These are phyloP conservation scores for Candolleomyces efflorescens DNA, from an alignment of 768 basidiomycete species.

Conservation along the genomic window DNA sequence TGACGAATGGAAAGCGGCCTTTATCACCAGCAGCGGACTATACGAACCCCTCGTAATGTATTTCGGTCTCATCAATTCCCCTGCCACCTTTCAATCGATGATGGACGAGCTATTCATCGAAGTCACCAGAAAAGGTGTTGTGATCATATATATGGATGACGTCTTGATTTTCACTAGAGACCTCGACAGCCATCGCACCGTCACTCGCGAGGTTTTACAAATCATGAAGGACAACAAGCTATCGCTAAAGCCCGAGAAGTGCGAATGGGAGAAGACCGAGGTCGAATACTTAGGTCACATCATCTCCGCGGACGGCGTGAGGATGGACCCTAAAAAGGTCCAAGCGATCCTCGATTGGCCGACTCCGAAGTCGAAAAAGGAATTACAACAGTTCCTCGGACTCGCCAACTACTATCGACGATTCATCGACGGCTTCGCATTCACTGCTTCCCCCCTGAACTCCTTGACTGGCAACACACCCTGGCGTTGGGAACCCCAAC, in stretches of 20 bases:
- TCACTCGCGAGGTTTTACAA: neutral
- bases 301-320: constrained; percentile 14
- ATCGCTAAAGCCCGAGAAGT: constrained; percentile 18
- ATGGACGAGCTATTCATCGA: constrained; percentile 2
- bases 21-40: neutral
- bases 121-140: neutral
- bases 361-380: neutral
- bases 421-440: constrained; percentile 5
- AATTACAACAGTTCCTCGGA: constrained; percentile 6
- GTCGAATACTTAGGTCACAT: constrained; percentile 24
- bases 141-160: constrained; percentile 38
- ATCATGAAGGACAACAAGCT: constrained; percentile 11
- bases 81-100: constrained; percentile 9
- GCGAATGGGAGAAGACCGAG: constrained; percentile 13
- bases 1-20: constrained; percentile 7
- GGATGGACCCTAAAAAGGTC: constrained; percentile 31
- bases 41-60: constrained; percentile 8
- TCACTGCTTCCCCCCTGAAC: too few species aligned
- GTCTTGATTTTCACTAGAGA: constrained; percentile 11
- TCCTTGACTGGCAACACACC: constrained; percentile 14
- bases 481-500: constrained; percentile 19
- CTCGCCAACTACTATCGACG: constrained; percentile 10
- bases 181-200: neutral
- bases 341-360: constrained; percentile 2
- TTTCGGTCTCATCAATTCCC: constrained; percentile 8